These are phyloP conservation scores for Backusella tarrabulga DNA, from an alignment of 192 early-diverging fungal species.

Conservation along the genomic window DNA sequence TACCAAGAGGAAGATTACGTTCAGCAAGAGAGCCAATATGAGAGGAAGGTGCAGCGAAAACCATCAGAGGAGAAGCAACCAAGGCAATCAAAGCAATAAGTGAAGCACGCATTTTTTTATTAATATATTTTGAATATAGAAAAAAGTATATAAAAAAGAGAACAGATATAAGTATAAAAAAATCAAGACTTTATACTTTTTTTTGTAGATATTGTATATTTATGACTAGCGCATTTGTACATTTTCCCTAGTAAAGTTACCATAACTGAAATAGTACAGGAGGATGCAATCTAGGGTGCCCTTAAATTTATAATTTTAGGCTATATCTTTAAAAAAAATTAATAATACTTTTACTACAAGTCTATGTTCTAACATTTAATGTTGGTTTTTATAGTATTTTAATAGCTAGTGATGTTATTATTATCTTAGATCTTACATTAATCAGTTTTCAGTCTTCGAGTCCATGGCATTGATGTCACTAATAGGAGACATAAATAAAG, in stretches of 20 bases:
- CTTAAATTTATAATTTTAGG: not conserved
- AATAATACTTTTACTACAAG: not conserved
- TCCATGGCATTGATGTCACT: no score
- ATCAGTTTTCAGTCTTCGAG: no score
- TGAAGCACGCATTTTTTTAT: not conserved
- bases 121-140: not conserved
- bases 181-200: not conserved
- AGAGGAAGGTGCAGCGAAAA: not conserved
- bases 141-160: not conserved
- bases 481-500: no score
- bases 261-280: not conserved
- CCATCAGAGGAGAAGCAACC: not conserved
- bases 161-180: not conserved
- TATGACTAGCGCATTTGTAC: no score
- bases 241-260: no score
- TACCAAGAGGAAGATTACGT: not conserved
- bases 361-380: no score
- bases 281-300: not conserved
- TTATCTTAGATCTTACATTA: no score
- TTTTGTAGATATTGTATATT: not conserved
- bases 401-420: no score
- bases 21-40: not conserved
- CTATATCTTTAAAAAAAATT: not conserved
- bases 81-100: not conserved
- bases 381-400: no score